A percentile compares a stretch with the other conserved stretches of the same genome.
phyloP scores from a whole-genome alignment of 2,329 filamentous ascomycete species.

The Alternaria sp. region DNA sequence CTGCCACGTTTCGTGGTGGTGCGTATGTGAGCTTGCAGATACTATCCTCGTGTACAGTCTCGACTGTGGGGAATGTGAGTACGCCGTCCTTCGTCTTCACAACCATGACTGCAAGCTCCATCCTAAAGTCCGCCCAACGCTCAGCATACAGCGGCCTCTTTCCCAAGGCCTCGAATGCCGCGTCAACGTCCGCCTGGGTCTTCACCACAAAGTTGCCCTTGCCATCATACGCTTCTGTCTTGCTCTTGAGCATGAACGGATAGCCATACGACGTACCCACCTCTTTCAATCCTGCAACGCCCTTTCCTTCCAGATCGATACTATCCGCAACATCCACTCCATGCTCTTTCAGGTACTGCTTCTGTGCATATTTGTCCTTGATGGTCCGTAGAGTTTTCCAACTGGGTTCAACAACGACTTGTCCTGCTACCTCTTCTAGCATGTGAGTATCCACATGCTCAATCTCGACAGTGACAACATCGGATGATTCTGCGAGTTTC shows the following conservation, averaged over 20 bases:
- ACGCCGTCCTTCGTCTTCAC: slow-evolving; percentile 81
- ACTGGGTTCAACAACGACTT: slow-evolving; percentile 74
- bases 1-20: slow-evolving; percentile 76
- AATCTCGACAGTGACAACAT: slow-evolving; percentile 91
- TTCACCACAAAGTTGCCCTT: slow-evolving; percentile 74
- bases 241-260: slow-evolving; percentile 91
- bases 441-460: slow-evolving; percentile 94
- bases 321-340: slow-evolving; percentile 78
- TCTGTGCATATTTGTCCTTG: slow-evolving; percentile 93
- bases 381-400: slow-evolving; percentile 88
- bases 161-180: slow-evolving; percentile 73
- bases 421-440: slow-evolving; percentile 79
- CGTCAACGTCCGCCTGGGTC: slow-evolving; percentile 65
- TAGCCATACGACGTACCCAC: slow-evolving; percentile 74
- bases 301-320: slow-evolving; percentile 68
- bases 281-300: slow-evolving; percentile 67
- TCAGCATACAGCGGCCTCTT: slow-evolving; percentile 82
- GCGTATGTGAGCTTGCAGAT: slow-evolving; percentile 93
- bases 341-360: slow-evolving; percentile 75
- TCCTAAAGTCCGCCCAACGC: slow-evolving; percentile 84
- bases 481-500: slow-evolving; percentile 76
- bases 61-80: slow-evolving; percentile 85
- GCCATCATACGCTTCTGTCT: slow-evolving; percentile 93
- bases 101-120: slow-evolving; percentile 93
- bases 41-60: slow-evolving; percentile 93